Evolutionary conservation across 2,329 filamentous ascomycete species (phyloP).

Genomic region (Monosporascus sp.): DNA sequence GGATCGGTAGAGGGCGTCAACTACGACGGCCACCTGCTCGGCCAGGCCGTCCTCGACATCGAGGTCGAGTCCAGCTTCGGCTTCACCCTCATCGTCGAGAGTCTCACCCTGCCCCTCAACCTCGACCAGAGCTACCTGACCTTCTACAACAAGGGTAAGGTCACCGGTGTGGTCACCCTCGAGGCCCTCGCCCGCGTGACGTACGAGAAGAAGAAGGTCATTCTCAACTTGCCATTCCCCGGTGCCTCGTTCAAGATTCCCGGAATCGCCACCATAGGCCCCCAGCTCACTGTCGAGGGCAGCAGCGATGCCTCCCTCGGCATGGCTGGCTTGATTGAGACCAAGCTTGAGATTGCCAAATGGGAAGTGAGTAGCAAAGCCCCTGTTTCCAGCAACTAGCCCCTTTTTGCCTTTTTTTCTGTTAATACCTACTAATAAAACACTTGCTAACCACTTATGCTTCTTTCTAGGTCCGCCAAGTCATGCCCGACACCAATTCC

Average conservation of each 20-base stretch:
- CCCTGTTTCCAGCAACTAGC: neutral
- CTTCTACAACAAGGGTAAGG: constrained; percentile 21
- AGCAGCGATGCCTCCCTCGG: constrained; percentile 14
- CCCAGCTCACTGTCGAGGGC: constrained; percentile 20
- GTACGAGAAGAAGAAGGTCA: constrained; percentile 15
- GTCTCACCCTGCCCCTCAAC: constrained; percentile 15
- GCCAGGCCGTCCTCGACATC: constrained; percentile 15
- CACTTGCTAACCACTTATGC: neutral
- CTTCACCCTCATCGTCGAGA: constrained; percentile 20
- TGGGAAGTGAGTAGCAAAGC: constrained; percentile 14
- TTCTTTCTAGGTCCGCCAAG: constrained; percentile 4
- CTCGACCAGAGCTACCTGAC: constrained; percentile 20
- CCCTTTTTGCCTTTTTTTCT: neutral
- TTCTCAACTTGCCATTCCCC: constrained; percentile 20
- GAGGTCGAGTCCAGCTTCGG: constrained; percentile 22
- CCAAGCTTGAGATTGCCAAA: constrained; percentile 20
- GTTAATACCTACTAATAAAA: too few species aligned
- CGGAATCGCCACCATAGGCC: constrained; percentile 26
- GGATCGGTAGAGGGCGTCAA: too few species aligned
- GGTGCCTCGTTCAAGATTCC: constrained; percentile 24
- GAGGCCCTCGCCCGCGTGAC: constrained; percentile 17
- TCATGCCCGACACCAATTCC: constrained; percentile 3
- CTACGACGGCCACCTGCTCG: constrained; percentile 11
- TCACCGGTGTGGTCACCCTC: constrained; percentile 19
- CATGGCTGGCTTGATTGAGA: constrained; percentile 19